These are phyloP conservation scores for Prunus davidiana DNA, from an alignment of 306 rosid genomes.

Conservation along the genomic window DNA sequence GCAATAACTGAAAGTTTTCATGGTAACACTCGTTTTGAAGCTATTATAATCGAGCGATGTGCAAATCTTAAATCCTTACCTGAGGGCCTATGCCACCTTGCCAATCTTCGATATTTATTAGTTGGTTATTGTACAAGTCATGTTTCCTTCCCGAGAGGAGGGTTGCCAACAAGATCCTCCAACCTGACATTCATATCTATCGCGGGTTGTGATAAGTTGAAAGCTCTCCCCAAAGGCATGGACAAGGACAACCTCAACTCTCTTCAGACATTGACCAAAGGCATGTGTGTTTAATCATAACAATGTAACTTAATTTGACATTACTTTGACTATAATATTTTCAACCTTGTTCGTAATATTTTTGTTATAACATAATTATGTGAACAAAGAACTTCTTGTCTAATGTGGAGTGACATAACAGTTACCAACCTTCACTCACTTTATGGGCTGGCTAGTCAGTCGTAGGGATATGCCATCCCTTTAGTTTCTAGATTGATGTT, in stretches of 20 bases:
- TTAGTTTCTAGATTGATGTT: no score
- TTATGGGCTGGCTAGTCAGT: no score
- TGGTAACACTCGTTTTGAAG: slow-evolving; percentile 16
- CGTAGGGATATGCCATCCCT: no score
- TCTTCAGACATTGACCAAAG: background rate
- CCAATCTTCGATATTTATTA: background rate
- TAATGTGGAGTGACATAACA: no score
- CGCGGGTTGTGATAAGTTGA: background rate
- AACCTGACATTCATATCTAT: background rate
- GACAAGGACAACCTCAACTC: background rate
- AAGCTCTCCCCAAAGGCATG: background rate
- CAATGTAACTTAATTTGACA: no score
- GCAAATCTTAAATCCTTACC: background rate
- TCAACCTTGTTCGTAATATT: no score
- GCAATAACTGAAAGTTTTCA: slow-evolving; percentile 22
- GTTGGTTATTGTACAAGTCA: background rate
- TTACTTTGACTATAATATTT: no score
- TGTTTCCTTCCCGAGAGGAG: slow-evolving; percentile 1
- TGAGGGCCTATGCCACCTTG: background rate
- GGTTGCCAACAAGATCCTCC: slow-evolving; percentile 3
- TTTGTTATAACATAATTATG: no score
- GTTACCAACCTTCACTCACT: no score
- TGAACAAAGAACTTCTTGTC: no score
- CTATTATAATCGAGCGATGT: background rate
- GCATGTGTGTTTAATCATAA: no score